Conservation (phyloP, 75 land plant genomes). For the Picea sitchensis region DNA sequence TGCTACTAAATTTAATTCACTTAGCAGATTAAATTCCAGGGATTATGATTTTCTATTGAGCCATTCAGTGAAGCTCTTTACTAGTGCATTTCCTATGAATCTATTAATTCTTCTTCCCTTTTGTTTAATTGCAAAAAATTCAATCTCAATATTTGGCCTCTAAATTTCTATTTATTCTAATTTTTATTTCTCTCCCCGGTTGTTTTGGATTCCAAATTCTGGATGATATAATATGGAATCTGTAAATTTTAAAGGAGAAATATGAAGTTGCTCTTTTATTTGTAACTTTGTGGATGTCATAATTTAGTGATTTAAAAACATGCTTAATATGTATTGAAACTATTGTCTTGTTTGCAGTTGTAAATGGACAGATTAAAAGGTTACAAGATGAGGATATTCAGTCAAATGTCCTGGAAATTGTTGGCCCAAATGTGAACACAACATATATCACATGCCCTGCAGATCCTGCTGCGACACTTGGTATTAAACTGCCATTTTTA, state of each 20-base stretch:
- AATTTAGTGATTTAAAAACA: neutral
- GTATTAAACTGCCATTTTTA: conserved; percentile 88
- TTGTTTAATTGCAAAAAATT: neutral
- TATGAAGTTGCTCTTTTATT: neutral
- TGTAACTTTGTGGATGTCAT: neutral
- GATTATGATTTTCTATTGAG: neutral
- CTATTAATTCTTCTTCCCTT: neutral
- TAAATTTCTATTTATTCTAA: no score
- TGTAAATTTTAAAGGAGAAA: neutral
- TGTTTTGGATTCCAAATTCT: neutral
- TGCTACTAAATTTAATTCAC: no score
- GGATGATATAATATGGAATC: neutral
- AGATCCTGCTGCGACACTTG: conserved; percentile 83
- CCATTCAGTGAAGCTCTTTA: neutral
- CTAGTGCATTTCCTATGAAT: neutral
- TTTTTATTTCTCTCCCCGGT: no score
- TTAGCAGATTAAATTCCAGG: no score
- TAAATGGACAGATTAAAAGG: conserved; percentile 88
- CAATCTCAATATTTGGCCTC: no score
- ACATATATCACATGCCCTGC: conserved; percentile 89
- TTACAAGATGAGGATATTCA: conserved; percentile 93
- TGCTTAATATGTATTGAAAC: neutral
- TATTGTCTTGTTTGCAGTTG: conserved; percentile 46
- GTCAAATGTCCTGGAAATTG: conserved; percentile 87
- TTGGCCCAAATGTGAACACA: conserved; percentile 90